A percentile compares a stretch with the other conserved stretches of the same genome.
These are phyloP conservation scores for Phallus indusiatus DNA, from an alignment of 768 basidiomycete genomes.

Conservation along the genomic window DNA sequence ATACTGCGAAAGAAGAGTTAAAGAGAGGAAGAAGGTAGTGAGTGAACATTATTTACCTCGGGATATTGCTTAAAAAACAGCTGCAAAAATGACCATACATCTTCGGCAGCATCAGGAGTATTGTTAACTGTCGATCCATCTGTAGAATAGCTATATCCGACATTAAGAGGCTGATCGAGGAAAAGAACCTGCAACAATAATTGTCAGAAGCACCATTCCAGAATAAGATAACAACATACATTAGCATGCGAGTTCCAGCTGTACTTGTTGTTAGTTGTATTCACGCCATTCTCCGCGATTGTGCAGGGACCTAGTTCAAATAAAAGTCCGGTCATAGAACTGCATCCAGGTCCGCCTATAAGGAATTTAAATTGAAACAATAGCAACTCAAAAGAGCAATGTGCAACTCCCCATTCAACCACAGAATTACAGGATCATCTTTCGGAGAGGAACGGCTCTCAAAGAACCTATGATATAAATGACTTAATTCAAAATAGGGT, in stretches of 20 bases:
- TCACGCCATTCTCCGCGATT: conserved; percentile 57
- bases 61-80: conserved; percentile 73
- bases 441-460: conserved; percentile 69
- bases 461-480: conserved; percentile 57
- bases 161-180: conserved; percentile 69
- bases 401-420: conserved; percentile 77
- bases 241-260: conserved; percentile 83
- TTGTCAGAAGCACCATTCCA: conserved; percentile 10
- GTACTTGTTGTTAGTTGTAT: conserved; percentile 64
- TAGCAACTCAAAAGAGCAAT: conserved; percentile 4
- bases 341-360: conserved; percentile 30
- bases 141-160: conserved; percentile 82
- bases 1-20: conserved; percentile 28
- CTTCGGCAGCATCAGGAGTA: conserved; percentile 79
- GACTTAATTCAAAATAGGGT: background rate
- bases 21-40: background rate
- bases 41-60: conserved; percentile 20
- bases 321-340: conserved; percentile 73
- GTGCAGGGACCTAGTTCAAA: conserved; percentile 90
- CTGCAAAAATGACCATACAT: conserved; percentile 80
- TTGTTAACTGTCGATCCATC: conserved; percentile 67
- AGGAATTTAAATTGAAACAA: background rate
- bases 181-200: conserved; percentile 39
- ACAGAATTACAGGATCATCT: conserved; percentile 75
- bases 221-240: conserved; percentile 22